These are phyloP conservation scores for Rhododendron kiyosumense DNA, from an alignment of 148 eudicot genomes.

Conservation along the genomic window DNA sequence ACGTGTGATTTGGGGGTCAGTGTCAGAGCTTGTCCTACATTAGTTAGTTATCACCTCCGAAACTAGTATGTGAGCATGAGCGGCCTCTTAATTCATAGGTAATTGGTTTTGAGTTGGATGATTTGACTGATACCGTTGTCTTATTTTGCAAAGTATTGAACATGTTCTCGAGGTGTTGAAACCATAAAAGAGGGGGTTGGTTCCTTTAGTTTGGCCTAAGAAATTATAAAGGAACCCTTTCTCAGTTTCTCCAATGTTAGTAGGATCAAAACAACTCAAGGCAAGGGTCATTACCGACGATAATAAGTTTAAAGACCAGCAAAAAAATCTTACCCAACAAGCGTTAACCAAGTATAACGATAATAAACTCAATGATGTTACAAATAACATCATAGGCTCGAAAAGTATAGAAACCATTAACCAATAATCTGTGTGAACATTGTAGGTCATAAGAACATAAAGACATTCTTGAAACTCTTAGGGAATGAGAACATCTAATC, in stretches of 20 bases:
- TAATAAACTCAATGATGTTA: too few relatives aligned
- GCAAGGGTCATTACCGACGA: neutral
- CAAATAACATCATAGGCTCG: too few relatives aligned
- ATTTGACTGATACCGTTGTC: neutral
- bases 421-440: too few relatives aligned
- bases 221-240: too few relatives aligned
- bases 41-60: neutral
- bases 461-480: too few relatives aligned
- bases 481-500: too few relatives aligned
- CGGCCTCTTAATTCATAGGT: neutral
- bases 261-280: neutral
- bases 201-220: neutral
- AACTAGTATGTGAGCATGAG: too few relatives aligned
- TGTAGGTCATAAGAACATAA: too few relatives aligned
- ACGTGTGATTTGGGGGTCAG: neutral
- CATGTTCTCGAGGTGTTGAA: neutral
- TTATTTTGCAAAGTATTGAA: neutral
- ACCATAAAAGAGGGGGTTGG: neutral
- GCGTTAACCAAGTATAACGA: neutral
- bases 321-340: neutral
- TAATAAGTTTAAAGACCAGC: neutral
- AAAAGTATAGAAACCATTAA: too few relatives aligned
- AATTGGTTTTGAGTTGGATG: neutral
- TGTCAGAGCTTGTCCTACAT: neutral
- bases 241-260: neutral